These are phyloP conservation scores for Bothriochloa decipiens DNA, from an alignment of 176 grass and related monocot species.

Conservation along the genomic window DNA sequence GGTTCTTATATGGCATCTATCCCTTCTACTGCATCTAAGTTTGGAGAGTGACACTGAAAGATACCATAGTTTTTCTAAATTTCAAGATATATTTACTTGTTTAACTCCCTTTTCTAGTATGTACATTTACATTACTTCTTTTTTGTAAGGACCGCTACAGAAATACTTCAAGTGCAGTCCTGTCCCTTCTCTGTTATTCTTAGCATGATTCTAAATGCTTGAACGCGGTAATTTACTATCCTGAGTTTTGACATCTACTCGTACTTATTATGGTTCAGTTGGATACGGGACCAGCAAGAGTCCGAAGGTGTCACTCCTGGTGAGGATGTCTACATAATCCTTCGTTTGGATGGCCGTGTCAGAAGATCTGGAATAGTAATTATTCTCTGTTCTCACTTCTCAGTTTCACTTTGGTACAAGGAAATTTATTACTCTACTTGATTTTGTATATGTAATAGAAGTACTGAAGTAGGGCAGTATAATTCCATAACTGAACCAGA, in stretches of 20 bases:
- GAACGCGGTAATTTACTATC: not conserved
- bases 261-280: conserved; percentile 46
- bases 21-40: not conserved
- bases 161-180: conserved; percentile 2
- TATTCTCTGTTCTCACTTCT: not conserved
- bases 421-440: conserved; percentile 2
- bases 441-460: conserved; percentile 7
- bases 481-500: not conserved
- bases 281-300: conserved; percentile 85
- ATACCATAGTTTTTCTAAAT: not conserved
- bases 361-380: conserved; percentile 94
- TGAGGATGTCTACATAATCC: conserved; percentile 85
- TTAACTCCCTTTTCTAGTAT: not conserved
- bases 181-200: conserved; percentile 7
- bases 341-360: conserved; percentile 85
- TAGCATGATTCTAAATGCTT: conserved; percentile 28
- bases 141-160: not conserved
- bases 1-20: not conserved
- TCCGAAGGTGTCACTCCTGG: conserved; percentile 78
- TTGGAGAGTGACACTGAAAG: not conserved
- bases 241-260: conserved; percentile 9
- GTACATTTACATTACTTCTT: not conserved
- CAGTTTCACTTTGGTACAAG: not conserved
- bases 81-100: not conserved
- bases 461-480: not conserved